These are phyloP conservation scores for Hypoxylon sp. DNA, from an alignment of 2,329 filamentous ascomycete genomes.

Conservation along the genomic window DNA sequence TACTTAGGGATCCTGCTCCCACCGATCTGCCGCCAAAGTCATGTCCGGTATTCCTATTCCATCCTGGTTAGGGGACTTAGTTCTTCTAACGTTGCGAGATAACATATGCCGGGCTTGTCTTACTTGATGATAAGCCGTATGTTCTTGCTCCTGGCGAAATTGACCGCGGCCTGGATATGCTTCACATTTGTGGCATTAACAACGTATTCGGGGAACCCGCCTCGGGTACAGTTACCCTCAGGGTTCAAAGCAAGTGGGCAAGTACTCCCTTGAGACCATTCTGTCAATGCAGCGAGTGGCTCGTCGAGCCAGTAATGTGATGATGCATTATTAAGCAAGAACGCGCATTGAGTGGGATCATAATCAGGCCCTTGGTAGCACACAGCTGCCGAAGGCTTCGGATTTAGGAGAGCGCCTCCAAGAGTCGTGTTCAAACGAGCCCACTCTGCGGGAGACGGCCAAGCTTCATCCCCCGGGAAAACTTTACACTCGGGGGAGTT, in stretches of 20 bases:
- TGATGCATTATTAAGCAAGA: slow-evolving; percentile 45
- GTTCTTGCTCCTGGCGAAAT: slow-evolving; percentile 56
- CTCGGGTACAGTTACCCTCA: slow-evolving; percentile 54
- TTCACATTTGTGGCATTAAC: slow-evolving; percentile 57
- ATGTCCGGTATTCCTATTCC: slow-evolving; percentile 63
- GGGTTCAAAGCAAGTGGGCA: slow-evolving; percentile 49
- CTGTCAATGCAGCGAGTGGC: slow-evolving; percentile 51
- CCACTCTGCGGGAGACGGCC: slow-evolving; percentile 52
- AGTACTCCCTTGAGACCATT: slow-evolving; percentile 56
- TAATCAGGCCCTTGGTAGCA: slow-evolving; percentile 53
- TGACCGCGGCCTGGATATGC: slow-evolving; percentile 56
- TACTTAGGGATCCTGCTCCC: slow-evolving; percentile 62
- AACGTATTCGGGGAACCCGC: slow-evolving; percentile 56
- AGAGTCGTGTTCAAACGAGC: slow-evolving; percentile 49
- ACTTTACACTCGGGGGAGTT: slow-evolving; percentile 44
- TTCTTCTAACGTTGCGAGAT: slow-evolving; percentile 46
- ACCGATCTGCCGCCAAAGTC: slow-evolving; percentile 64
- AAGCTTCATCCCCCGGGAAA: slow-evolving; percentile 49
- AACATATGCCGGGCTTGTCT: slow-evolving; percentile 23
- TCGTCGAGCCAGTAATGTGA: slow-evolving; percentile 55
- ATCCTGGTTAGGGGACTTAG: slow-evolving; percentile 54
- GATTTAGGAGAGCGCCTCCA: slow-evolving; percentile 52
- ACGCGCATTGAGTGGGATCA: slow-evolving; percentile 49
- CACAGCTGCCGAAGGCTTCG: slow-evolving; percentile 51
- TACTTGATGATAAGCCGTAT: slow-evolving; percentile 58